These are phyloP conservation scores for Cordia subcordata DNA, from an alignment of 257 asterid genomes.

Conservation along the genomic window DNA sequence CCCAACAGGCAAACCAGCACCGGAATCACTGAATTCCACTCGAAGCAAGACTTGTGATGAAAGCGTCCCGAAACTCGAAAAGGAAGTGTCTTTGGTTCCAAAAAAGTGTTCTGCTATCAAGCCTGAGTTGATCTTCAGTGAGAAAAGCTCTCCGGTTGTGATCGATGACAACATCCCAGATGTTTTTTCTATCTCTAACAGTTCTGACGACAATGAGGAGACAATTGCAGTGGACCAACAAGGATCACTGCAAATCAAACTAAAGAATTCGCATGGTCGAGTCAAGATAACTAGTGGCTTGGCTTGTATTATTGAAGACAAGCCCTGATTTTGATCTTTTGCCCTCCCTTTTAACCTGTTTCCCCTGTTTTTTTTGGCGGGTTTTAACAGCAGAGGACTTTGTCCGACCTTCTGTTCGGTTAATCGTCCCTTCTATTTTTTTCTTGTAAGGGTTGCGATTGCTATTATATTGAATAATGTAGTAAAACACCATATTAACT, in stretches of 20 bases:
- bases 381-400: not conserved
- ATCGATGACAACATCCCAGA: not conserved
- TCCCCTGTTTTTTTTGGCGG: not conserved
- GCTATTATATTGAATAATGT: constrained; percentile 9
- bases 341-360: not conserved
- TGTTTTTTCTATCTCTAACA: constrained; percentile 21
- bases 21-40: not conserved
- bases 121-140: constrained; percentile 19
- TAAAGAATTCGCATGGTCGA: constrained; percentile 34
- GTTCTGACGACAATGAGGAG: constrained; percentile 16
- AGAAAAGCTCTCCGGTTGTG: constrained; percentile 11
- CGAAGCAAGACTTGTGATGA: not conserved
- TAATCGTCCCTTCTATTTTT: constrained; percentile 23
- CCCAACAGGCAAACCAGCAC: constrained; percentile 1
- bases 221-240: constrained; percentile 21
- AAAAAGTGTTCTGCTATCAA: constrained; percentile 4
- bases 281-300: constrained; percentile 62
- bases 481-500: not conserved
- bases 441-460: constrained; percentile 16
- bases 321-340: constrained; percentile 32
- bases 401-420: no score
- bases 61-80: constrained; percentile 4
- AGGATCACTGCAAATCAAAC: constrained; percentile 47
- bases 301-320: constrained; percentile 56
- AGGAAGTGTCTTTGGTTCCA: not conserved